A percentile compares a stretch with the other conserved stretches of the same genome.
These are phyloP conservation scores for Pythium insidiosum DNA, from an alignment of 352 stramenopile genomes.

Conservation along the genomic window DNA sequence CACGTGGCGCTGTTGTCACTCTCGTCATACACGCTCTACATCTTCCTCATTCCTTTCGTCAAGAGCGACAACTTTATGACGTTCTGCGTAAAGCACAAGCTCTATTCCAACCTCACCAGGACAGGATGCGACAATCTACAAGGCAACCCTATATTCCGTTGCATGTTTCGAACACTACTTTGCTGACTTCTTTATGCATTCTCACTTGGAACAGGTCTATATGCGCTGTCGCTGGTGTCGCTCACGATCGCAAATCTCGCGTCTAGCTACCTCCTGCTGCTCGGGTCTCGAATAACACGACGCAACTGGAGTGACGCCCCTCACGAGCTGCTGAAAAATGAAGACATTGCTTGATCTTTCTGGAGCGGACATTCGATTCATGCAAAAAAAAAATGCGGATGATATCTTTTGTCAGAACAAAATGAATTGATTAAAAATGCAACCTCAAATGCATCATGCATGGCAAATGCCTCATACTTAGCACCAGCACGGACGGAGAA, in stretches of 20 bases:
- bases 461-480: too few species aligned
- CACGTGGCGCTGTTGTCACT: constrained; percentile 29
- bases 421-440: too few species aligned
- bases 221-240: constrained; percentile 30
- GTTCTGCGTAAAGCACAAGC: constrained; percentile 22
- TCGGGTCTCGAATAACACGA: constrained; percentile 34
- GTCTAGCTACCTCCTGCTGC: constrained; percentile 29
- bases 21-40: constrained; percentile 28
- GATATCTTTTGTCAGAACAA: too few species aligned
- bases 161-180: not conserved
- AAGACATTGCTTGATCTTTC: constrained; percentile 15
- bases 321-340: constrained; percentile 1
- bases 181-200: not conserved
- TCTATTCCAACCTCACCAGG: constrained; percentile 33
- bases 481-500: too few species aligned
- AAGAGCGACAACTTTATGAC: constrained; percentile 16
- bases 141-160: constrained; percentile 10
- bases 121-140: constrained; percentile 32
- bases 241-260: constrained; percentile 30
- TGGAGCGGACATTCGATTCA: too few species aligned
- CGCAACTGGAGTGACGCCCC: constrained; percentile 20
- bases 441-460: too few species aligned
- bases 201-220: constrained; percentile 17
- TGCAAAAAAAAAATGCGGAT: too few species aligned
- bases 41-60: constrained; percentile 30